A percentile compares a stretch with the other conserved stretches of the same genome.
phyloP scores from a whole-genome alignment of 805 yeast genomes.

The Nakazawaea ishiwadae region DNA sequence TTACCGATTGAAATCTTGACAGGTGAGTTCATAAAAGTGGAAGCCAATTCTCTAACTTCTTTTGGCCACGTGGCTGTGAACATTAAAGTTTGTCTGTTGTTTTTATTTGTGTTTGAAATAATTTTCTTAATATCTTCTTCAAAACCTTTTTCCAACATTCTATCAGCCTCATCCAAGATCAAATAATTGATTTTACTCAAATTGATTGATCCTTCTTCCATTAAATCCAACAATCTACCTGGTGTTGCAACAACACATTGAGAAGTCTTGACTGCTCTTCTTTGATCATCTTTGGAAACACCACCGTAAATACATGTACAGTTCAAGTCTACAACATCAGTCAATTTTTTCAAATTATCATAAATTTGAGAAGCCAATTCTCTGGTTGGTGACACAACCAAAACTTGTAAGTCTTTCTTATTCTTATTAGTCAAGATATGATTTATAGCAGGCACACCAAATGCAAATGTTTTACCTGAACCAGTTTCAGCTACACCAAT shows the following conservation, averaged over 20 bases:
- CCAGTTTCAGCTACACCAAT: constrained; percentile 99
- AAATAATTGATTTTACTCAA: constrained; percentile 66
- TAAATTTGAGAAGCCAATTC: constrained; percentile 93
- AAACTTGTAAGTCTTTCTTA: constrained; percentile 57
- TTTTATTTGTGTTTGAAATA: constrained; percentile 32
- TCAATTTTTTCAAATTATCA: constrained; percentile 70
- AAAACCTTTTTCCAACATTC: constrained; percentile 98
- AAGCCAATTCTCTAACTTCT: constrained; percentile 90
- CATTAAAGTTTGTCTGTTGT: constrained; percentile 86
- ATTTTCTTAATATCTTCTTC: constrained; percentile 92
- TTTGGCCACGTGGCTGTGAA: constrained; percentile 99
- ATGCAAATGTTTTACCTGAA: constrained; percentile 95
- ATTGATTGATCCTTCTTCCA: constrained; percentile 81
- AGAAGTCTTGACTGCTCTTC: constrained; percentile 57
- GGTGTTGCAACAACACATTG: constrained; percentile 95
- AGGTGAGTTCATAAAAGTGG: constrained; percentile 78
- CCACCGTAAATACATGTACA: constrained; percentile 95
- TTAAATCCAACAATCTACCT: constrained; percentile 89
- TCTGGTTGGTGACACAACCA: constrained; percentile 94
- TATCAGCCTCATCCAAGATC: constrained; percentile 95
- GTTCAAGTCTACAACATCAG: constrained; percentile 54
- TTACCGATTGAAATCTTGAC: constrained; percentile 91
- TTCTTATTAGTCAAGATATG: constrained; percentile 44
- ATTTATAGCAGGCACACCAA: constrained; percentile 94
- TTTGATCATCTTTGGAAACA: constrained; percentile 92